Conservation (phyloP, 2,329 filamentous ascomycete species). For the Arthrobotrys sphaeroides region DNA sequence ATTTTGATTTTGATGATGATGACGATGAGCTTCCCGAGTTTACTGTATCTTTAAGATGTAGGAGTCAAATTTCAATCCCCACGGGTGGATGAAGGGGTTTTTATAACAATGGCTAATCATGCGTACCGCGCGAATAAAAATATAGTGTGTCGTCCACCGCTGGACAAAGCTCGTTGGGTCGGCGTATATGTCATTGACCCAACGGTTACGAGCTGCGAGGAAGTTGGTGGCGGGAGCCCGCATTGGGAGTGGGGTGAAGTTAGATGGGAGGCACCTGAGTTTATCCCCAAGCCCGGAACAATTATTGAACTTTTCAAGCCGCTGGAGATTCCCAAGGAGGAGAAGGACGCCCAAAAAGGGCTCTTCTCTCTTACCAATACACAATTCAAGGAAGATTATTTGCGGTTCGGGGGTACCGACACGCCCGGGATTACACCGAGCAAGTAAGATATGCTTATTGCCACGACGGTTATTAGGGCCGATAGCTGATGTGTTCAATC, state of each 20-base stretch:
- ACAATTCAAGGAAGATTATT: slow-evolving; percentile 8
- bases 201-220: background rate
- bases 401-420: slow-evolving; percentile 13
- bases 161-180: slow-evolving; percentile 28
- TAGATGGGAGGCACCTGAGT: background rate
- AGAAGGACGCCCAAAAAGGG: no score
- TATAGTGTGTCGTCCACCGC: slow-evolving; percentile 45
- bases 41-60: slow-evolving; percentile 34
- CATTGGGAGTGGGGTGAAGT: slow-evolving; percentile 10
- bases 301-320: slow-evolving; percentile 16
- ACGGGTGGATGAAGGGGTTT: no score
- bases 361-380: slow-evolving; percentile 22
- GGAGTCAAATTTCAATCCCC: no score
- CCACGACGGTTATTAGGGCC: no score
- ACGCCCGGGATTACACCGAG: background rate
- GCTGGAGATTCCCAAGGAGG: no score
- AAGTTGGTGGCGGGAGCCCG: background rate
- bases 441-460: slow-evolving; percentile 26
- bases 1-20: no score
- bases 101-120: no score
- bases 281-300: slow-evolving; percentile 12
- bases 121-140: no score
- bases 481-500: background rate
- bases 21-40: no score
- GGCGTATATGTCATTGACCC: slow-evolving; percentile 39